Base-by-base conservation (phyloP, 306 rosid species). In the Malus asiatica region DNA sequence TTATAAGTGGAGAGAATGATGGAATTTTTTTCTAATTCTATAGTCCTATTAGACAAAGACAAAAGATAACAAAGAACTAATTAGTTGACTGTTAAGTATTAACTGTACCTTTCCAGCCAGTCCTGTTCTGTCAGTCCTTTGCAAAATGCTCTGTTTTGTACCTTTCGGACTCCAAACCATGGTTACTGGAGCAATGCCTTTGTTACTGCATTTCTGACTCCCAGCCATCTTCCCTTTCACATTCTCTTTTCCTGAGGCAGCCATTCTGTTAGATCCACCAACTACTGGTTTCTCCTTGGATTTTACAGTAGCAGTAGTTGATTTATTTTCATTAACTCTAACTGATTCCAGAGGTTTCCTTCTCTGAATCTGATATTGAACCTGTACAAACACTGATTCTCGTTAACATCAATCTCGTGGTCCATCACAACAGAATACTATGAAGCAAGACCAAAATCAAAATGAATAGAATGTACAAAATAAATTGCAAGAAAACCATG, bases 181-280 rank as follows among this genome's bases (percentile, higher is more conserved):
- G 58, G 71, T 65, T 76, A 45, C 60, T 48, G 85, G 68, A 78
- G 70, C 65, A 72, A 71, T 68, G 68, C 69, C 87, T 81, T 76
- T 87, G 75, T 76, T 82, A 62, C 33, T 73, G 86, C 84, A 68
- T 68, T 93, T 88, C 68, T 78, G 76, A 76, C 76, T 81, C 23
- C 11, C 60, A 46, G 82, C 11, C 42, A 57, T 61, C 68, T 61
- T 84, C 67, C 66, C 81, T 25, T 71, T 77, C 73, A 68, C 73
- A 80, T 88, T 89, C 86, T 90, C 91, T 80, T 80, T 84, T 63
- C 88, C 88, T 53, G 76, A 73, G 72, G 76, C 80, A 4, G 64
- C 77, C 83, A 83, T 70, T 35, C 75, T 76, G 42, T 52, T 66
- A 62, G 76, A 44, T 71, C 61, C 77, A 33, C 53, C 75, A 70